A percentile compares a stretch with the other conserved stretches of the same genome.
Evolutionary conservation across 1,139 yeast species (phyloP).

Genomic region (Yamadazyma pseudoaaseri): DNA sequence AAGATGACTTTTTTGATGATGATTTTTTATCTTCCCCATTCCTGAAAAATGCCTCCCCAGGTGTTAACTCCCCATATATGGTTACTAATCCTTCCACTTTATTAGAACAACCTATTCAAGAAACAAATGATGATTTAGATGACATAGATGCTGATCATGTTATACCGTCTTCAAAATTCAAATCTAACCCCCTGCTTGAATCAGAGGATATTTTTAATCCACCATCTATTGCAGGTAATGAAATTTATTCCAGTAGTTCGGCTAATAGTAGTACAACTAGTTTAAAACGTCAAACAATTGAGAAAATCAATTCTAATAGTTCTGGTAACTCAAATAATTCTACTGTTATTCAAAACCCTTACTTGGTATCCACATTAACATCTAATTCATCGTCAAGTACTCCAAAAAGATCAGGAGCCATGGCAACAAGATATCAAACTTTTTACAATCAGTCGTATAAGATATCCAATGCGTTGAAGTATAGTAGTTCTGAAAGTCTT

Average conservation of each 20-base stretch:
- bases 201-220: slow-evolving; percentile 22
- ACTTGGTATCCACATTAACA: slow-evolving; percentile 9
- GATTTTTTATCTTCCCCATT: slow-evolving; percentile 38
- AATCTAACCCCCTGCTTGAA: neutral
- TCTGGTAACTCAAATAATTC: slow-evolving; percentile 28
- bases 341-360: slow-evolving; percentile 5
- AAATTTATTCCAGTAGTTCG: slow-evolving; percentile 28
- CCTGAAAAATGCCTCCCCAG: slow-evolving; percentile 18
- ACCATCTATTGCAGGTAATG: slow-evolving; percentile 18
- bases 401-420: slow-evolving; percentile 45
- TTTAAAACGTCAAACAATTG: slow-evolving; percentile 26
- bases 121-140: slow-evolving; percentile 28
- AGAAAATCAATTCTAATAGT: slow-evolving; percentile 34
- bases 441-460: slow-evolving; percentile 49
- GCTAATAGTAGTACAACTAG: slow-evolving; percentile 39
- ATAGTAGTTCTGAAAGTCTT: slow-evolving; percentile 45
- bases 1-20: slow-evolving; percentile 39
- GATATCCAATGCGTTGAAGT: slow-evolving; percentile 45
- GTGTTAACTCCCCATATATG: slow-evolving; percentile 16
- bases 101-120: slow-evolving; percentile 34
- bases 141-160: slow-evolving; percentile 19
- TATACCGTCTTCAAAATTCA: neutral
- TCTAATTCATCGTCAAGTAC: slow-evolving; percentile 14
- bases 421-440: slow-evolving; percentile 49
- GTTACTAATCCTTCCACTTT: slow-evolving; percentile 22